Percentiles rank a stretch among this genome's conserved stretches.
Evolutionary conservation across 345 rosid genomes (phyloP).

Genomic region (Angophora floribunda): DNA sequence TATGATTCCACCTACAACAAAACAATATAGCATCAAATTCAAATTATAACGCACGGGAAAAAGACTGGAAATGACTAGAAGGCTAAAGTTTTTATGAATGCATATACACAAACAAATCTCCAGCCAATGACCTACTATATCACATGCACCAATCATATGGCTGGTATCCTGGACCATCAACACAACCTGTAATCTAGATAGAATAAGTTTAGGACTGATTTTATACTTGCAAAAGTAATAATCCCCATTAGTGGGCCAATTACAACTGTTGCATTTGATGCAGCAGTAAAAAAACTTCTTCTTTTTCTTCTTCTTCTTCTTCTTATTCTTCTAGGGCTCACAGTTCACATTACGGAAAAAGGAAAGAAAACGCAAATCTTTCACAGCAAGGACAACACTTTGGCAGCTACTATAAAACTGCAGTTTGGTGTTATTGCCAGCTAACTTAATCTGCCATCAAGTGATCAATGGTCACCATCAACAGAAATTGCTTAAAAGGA

Average conservation of each 20-base stretch:
- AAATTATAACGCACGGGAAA: not conserved
- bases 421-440: not conserved
- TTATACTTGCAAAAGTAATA: not conserved
- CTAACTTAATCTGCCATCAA: not conserved
- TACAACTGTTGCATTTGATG: not conserved
- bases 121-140: not conserved
- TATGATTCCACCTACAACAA: conserved; percentile 84
- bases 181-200: not conserved
- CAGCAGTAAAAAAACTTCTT: not conserved
- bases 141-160: not conserved
- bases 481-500: not conserved
- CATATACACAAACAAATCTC: not conserved
- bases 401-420: not conserved
- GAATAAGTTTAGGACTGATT: not conserved
- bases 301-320: not conserved
- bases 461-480: not conserved
- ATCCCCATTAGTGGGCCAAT: not conserved
- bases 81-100: not conserved
- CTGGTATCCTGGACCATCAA: not conserved
- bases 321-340: not conserved
- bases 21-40: not conserved
- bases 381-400: not conserved
- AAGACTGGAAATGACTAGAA: not conserved
- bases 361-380: not conserved
- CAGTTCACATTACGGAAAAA: not conserved